Base-by-base conservation (phyloP, 805 yeast species). In the Hagleromyces aurorensis region DNA sequence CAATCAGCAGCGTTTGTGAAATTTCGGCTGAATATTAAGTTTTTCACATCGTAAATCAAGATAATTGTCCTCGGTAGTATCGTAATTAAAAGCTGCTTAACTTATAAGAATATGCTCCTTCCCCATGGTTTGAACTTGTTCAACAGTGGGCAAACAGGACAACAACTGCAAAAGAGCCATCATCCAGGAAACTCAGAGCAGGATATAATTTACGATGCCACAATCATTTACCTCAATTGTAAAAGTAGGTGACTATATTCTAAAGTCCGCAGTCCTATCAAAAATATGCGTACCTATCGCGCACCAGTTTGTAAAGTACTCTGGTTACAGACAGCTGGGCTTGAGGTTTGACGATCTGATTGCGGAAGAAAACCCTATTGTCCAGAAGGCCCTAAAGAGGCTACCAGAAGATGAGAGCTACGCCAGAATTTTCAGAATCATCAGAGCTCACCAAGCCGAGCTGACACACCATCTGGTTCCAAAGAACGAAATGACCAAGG, bases 291-390 rank as follows among this genome's bases (percentile, higher is more conserved):
- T 78, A 18, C 97, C 98, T 43, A 69, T 78, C 21, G 81, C 96
- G 26, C 72, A 77, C 53, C 65, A 73, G 46, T 87, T 79, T 64
- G 65, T 72, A 46, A 66, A 76, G 44, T 69, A 71, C 43, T 70
- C 94, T 34, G 97, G 97, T 37, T 91, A 91, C 82, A 82, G 97
- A 70, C 75, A 86, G 61, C 62, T 91, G 67, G 98, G 98, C 32
- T 72, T 91, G 51, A 84, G 80, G 64, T 76, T 80, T 54, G 91
- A 89, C 57, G 98, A 91, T 62, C 64, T 89, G 52, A 59, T 89
- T 42, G 62, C 70, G 44, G 98, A 91, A 65, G 98, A 91, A 67
- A 79, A 68, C 58, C 87, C 87, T 50, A 65, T 75, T 32, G 72
- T 80, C 65, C 89, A 85, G 67, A 84, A 75, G 55, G 97, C 96